These are phyloP conservation scores for Rhodamnia rubescens DNA, from an alignment of 345 rosid species.

Conservation along the genomic window DNA sequence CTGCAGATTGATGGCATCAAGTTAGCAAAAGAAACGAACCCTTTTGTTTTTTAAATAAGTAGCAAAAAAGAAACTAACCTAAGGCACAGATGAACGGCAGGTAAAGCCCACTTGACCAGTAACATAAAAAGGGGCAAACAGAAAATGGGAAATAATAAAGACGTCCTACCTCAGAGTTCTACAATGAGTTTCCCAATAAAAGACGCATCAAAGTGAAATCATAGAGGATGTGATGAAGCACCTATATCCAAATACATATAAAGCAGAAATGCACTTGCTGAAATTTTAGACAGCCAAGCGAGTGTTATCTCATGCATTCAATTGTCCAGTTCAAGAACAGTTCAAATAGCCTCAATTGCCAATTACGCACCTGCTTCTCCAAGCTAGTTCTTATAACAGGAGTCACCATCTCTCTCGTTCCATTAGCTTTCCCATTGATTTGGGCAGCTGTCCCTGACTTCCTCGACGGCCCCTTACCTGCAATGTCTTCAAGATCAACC, in stretches of 20 bases:
- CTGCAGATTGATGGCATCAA: constrained; percentile 29
- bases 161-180: background rate
- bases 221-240: background rate
- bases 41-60: too few relatives aligned
- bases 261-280: background rate
- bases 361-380: constrained; percentile 64
- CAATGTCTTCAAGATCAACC: constrained; percentile 92
- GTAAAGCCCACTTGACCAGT: background rate
- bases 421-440: constrained; percentile 46
- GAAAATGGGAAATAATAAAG: background rate
- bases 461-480: constrained; percentile 81
- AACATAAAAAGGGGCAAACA: background rate
- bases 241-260: background rate
- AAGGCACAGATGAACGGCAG: background rate
- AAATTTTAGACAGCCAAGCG: background rate
- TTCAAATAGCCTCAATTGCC: background rate
- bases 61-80: background rate
- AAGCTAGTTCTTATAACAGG: constrained; percentile 90
- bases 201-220: background rate
- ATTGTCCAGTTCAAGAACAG: background rate
- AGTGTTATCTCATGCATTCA: background rate
- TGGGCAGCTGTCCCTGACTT: constrained; percentile 20
- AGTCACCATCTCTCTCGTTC: constrained; percentile 82
- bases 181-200: background rate
- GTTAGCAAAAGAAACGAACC: background rate